A percentile compares a stretch with the other conserved stretches of the same genome.
These are phyloP conservation scores for Beauveria bassiana DNA, from an alignment of 2,329 filamentous ascomycete species.

Conservation along the genomic window DNA sequence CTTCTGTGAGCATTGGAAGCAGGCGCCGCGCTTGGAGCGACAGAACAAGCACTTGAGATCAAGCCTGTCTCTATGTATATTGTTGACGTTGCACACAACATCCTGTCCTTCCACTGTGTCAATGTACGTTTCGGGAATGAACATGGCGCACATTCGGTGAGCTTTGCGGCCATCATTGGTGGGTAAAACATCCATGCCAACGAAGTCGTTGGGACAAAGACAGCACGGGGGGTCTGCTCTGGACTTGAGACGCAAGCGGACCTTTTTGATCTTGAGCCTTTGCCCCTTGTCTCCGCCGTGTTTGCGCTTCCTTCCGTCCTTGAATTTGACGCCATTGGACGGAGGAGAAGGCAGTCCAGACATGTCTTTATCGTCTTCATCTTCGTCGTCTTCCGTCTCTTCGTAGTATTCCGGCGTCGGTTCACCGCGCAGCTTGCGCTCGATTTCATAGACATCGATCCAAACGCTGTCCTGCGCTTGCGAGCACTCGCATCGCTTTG, in stretches of 20 bases:
- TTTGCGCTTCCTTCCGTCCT: slow-evolving; percentile 56
- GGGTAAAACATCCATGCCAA: slow-evolving; percentile 70
- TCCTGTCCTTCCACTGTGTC: slow-evolving; percentile 64
- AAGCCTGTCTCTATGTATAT: slow-evolving; percentile 77
- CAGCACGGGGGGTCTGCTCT: slow-evolving; percentile 74
- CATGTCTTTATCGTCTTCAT: slow-evolving; percentile 46
- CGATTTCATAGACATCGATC: slow-evolving; percentile 94
- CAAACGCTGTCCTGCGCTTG: slow-evolving; percentile 95
- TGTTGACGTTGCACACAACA: slow-evolving; percentile 67
- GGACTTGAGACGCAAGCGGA: slow-evolving; percentile 67
- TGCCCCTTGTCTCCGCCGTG: slow-evolving; percentile 27
- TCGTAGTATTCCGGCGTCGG: slow-evolving; percentile 71
- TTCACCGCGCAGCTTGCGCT: slow-evolving; percentile 87
- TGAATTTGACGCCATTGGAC: slow-evolving; percentile 60
- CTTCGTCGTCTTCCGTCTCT: slow-evolving; percentile 61
- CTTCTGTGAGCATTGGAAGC: slow-evolving; percentile 92
- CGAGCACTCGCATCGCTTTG: slow-evolving; percentile 94
- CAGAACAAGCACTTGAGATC: slow-evolving; percentile 94
- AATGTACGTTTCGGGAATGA: slow-evolving; percentile 87
- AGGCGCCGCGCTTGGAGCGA: slow-evolving; percentile 87
- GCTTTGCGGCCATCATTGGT: slow-evolving; percentile 84
- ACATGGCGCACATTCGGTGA: slow-evolving; percentile 81
- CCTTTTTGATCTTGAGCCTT: slow-evolving; percentile 63
- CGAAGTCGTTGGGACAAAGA: slow-evolving; percentile 85
- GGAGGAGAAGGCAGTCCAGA: slow-evolving; percentile 74